Percentiles rank a stretch among this genome's conserved stretches.
phyloP scores from a whole-genome alignment of 192 early-diverging fungal species.

The Coemansia sp. region DNA sequence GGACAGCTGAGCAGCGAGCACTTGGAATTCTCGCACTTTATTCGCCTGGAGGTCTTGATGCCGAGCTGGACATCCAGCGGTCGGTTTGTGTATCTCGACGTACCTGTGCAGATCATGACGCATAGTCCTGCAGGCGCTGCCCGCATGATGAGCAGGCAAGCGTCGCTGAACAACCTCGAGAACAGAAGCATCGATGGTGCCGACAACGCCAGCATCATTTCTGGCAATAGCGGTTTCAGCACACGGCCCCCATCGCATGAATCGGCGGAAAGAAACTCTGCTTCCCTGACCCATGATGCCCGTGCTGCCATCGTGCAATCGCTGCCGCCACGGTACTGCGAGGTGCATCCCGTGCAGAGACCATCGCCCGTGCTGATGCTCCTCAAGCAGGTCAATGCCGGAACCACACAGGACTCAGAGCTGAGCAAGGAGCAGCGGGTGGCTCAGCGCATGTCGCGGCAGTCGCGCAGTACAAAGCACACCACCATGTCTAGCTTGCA shows the following conservation, averaged over 20 bases:
- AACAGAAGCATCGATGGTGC: conserved; percentile 9
- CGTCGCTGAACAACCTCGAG: conserved; percentile 16
- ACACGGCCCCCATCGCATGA: conserved; percentile 1
- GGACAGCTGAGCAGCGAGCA: conserved; percentile 33
- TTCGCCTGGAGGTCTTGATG: conserved; percentile 39
- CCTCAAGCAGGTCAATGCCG: conserved; percentile 23
- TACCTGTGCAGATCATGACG: conserved; percentile 46
- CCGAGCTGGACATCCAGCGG: conserved; percentile 45
- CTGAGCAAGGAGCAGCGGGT: background rate
- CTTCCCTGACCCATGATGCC: conserved; percentile 9
- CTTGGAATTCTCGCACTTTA: conserved; percentile 36
- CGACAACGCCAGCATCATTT: conserved; percentile 20
- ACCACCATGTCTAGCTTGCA: conserved; percentile 20
- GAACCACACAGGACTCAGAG: background rate
- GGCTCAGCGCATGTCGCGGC: conserved; percentile 5
- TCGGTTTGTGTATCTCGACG: conserved; percentile 30
- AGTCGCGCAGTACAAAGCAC: conserved; percentile 13
- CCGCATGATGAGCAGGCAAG: conserved; percentile 11
- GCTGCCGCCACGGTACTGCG: conserved; percentile 43
- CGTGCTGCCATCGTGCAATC: conserved; percentile 13
- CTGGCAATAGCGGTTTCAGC: conserved; percentile 20
- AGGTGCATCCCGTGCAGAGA: conserved; percentile 28
- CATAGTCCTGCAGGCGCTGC: conserved; percentile 7
- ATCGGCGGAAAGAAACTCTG: conserved; percentile 7
- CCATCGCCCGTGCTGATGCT: conserved; percentile 19